phyloP scores from a whole-genome alignment of 176 grass and related monocot species.

The Phoenix dactylifera region DNA sequence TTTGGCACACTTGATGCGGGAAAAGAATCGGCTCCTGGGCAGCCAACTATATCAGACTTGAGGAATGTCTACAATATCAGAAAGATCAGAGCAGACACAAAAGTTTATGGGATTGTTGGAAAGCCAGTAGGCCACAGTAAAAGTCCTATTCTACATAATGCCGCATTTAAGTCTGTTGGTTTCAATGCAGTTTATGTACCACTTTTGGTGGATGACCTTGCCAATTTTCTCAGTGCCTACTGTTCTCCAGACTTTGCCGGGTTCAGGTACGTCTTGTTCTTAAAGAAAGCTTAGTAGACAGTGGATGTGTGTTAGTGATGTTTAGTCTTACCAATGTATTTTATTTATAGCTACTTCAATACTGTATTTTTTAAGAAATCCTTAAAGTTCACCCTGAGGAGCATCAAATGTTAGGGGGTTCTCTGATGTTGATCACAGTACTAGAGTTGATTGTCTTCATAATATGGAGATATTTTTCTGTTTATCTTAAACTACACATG shows the following conservation, averaged over 20 bases:
- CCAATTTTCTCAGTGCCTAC: constrained; percentile 68
- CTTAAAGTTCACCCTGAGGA: too few relatives aligned
- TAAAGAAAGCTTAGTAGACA: not conserved
- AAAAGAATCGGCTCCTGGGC: constrained; percentile 60
- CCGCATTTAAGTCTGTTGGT: constrained; percentile 75
- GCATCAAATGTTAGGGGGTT: too few relatives aligned
- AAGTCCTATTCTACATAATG: constrained; percentile 87
- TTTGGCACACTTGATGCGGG: constrained; percentile 69
- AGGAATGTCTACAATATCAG: constrained; percentile 78
- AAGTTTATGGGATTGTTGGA: constrained; percentile 80
- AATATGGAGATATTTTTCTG: too few relatives aligned
- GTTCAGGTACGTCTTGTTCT: constrained; percentile 60
- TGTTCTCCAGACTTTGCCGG: constrained; percentile 89
- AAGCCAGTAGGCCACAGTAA: constrained; percentile 94
- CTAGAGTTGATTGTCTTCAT: too few relatives aligned
- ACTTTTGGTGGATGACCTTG: constrained; percentile 91
- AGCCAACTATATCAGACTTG: constrained; percentile 63
- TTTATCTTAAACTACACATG: too few relatives aligned
- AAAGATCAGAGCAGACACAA: constrained; percentile 56
- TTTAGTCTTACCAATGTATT: not conserved
- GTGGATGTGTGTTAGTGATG: constrained; percentile 8
- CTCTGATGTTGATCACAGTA: too few relatives aligned
- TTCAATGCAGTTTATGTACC: constrained; percentile 86
- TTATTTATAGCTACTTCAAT: too few relatives aligned
- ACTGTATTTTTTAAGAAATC: too few relatives aligned